Percentiles rank a stretch among this genome's conserved stretches.
Conservation (phyloP, 768 basidiomycete species). For the Boletus edulis region DNA sequence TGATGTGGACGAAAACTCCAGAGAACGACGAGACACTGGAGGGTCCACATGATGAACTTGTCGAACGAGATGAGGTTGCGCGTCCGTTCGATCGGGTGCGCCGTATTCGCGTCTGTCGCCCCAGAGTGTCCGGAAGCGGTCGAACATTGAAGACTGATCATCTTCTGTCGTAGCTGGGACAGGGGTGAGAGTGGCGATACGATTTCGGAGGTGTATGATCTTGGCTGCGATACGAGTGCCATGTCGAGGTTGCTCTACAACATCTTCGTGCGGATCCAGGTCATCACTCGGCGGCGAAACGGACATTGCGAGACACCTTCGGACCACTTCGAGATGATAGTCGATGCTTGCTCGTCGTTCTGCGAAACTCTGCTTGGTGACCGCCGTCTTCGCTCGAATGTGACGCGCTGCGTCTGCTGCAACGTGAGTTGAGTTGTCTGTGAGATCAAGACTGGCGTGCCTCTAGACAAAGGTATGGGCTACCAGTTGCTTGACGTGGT, state of each 20-base stretch:
- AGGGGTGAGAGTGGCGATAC: slow-evolving; percentile 18
- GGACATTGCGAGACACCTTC: slow-evolving; percentile 15
- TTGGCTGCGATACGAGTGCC: slow-evolving; percentile 20
- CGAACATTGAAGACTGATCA: slow-evolving; percentile 12
- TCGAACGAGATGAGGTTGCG: slow-evolving; percentile 1
- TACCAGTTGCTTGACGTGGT: too few species aligned
- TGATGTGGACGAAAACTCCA: slow-evolving; percentile 7
- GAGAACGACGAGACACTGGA: slow-evolving; percentile 2
- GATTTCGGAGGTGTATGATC: slow-evolving; percentile 20
- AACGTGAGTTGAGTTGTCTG: too few species aligned
- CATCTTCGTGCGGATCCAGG: not conserved
- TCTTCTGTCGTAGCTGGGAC: slow-evolving; percentile 21
- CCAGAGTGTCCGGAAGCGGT: slow-evolving; percentile 23
- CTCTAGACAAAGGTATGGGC: too few species aligned
- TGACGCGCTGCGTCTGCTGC: too few species aligned
- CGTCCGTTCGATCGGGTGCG: slow-evolving; percentile 1
- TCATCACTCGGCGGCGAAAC: not conserved
- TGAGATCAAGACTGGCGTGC: too few species aligned
- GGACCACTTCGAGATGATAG: slow-evolving; percentile 16
- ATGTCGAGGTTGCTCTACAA: slow-evolving; percentile 5
- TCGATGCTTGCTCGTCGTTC: slow-evolving; percentile 19
- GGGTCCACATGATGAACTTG: slow-evolving; percentile 1
- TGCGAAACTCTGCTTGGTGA: slow-evolving; percentile 9
- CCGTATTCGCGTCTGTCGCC: slow-evolving; percentile 10
- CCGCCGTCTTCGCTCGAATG: too few species aligned